These are phyloP conservation scores for Mortierella sp. DNA, from an alignment of 371 early-diverging fungal genomes.

Conservation along the genomic window DNA sequence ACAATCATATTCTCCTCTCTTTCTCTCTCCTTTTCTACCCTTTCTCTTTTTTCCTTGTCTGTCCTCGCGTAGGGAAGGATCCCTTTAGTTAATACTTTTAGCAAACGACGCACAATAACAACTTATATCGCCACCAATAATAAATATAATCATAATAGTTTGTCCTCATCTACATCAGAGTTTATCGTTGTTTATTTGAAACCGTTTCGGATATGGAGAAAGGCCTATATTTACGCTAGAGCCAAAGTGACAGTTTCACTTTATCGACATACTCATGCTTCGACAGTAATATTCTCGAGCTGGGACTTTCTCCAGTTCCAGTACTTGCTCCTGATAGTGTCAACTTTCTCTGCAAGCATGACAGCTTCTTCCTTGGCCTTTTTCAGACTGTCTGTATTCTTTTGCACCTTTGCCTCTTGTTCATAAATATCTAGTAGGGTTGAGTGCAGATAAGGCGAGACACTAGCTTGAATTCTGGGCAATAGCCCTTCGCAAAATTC, in stretches of 20 bases:
- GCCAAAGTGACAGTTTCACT: too few species aligned
- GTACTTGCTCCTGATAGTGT: conserved; percentile 78
- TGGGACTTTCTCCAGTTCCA: conserved; percentile 77
- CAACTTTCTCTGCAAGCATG: conserved; percentile 69
- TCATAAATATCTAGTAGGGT: conserved; percentile 79
- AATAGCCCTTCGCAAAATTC: conserved; percentile 63
- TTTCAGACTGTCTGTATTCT: conserved; percentile 59
- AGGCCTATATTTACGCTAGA: too few species aligned
- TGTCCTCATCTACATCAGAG: not conserved
- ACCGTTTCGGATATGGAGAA: too few species aligned
- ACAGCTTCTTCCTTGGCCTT: conserved; percentile 40
- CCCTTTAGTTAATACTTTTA: not conserved
- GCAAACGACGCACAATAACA: not conserved
- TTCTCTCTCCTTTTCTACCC: not conserved
- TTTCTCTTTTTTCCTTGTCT: not conserved
- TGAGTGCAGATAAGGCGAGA: conserved; percentile 73
- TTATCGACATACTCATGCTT: conserved; percentile 19
- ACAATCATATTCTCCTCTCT: too few species aligned
- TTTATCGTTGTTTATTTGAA: too few species aligned
- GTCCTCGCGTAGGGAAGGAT: not conserved
- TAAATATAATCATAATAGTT: too few species aligned
- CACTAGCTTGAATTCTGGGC: conserved; percentile 47
- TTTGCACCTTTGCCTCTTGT: conserved; percentile 60
- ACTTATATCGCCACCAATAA: not conserved
- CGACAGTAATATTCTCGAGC: conserved; percentile 38